Evolutionary conservation across 1,139 yeast species (phyloP).

Genomic region (Pneumocystis oryctolagi): DNA sequence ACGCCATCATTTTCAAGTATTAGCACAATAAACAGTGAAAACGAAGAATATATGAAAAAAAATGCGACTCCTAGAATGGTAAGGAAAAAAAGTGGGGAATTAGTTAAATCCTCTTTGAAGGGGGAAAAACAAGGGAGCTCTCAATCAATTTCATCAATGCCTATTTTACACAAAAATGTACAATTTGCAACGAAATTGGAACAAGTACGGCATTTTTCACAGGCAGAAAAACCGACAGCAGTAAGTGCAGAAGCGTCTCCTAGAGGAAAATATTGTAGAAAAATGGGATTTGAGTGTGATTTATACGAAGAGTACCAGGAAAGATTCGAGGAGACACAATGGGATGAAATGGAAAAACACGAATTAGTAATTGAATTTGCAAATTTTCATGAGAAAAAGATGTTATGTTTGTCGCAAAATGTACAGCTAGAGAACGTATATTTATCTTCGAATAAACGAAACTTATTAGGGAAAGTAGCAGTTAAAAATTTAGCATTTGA

Average conservation of each 20-base stretch:
- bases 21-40: neutral
- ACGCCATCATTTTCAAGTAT: neutral
- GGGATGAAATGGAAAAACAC: conserved; percentile 21
- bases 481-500: conserved; percentile 55
- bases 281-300: conserved; percentile 4
- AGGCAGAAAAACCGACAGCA: conserved; percentile 59
- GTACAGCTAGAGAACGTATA: conserved; percentile 54
- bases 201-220: conserved; percentile 57
- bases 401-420: conserved; percentile 16
- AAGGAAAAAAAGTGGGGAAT: conserved; percentile 66
- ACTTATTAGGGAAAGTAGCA: conserved; percentile 56
- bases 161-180: conserved; percentile 50
- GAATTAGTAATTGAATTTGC: conserved; percentile 38
- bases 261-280: conserved; percentile 17
- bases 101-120: conserved; percentile 60
- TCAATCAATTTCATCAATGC: conserved; percentile 59
- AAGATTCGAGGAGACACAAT: conserved; percentile 7
- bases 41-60: neutral
- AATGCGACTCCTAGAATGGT: conserved; percentile 25
- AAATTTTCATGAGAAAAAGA: conserved; percentile 32
- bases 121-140: conserved; percentile 32
- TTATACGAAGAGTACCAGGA: neutral
- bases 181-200: conserved; percentile 56
- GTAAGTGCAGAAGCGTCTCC: conserved; percentile 58
- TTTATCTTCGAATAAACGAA: conserved; percentile 41